Conservation (phyloP, 1,284 basidiomycete species). For the Microbotryum intermedium region DNA sequence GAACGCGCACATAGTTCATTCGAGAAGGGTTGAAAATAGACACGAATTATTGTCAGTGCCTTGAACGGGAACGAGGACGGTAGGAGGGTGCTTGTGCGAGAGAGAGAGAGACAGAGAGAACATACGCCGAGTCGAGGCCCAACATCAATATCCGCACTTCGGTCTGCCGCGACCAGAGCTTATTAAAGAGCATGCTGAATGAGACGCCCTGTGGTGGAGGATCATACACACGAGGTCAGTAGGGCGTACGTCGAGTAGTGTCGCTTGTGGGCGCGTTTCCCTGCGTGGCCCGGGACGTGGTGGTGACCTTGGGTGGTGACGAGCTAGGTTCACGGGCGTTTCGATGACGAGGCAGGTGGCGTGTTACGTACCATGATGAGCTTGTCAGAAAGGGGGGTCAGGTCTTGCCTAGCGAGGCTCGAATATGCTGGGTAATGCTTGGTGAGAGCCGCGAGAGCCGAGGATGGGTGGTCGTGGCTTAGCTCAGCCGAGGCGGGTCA, state of each 20-base stretch:
- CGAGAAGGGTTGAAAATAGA: neutral
- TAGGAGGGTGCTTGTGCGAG: too few relatives aligned
- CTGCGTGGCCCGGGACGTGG: neutral
- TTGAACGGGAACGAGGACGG: neutral
- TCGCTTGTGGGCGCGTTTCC: neutral
- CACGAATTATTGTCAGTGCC: neutral
- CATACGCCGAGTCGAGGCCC: conserved; percentile 39
- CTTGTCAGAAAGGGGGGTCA: too few relatives aligned
- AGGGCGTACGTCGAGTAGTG: neutral
- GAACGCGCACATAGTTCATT: neutral
- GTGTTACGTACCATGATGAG: too few relatives aligned
- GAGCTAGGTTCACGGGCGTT: neutral
- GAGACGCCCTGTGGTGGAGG: conserved; percentile 38
- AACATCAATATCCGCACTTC: conserved; percentile 45
- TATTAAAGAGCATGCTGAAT: conserved; percentile 42
- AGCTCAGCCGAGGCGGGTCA: too few relatives aligned
- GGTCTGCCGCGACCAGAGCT: conserved; percentile 39
- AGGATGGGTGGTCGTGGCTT: too few relatives aligned
- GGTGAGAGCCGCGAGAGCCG: too few relatives aligned
- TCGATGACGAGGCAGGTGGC: too few relatives aligned
- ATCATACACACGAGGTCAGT: neutral
- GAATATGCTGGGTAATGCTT: too few relatives aligned
- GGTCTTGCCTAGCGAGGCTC: too few relatives aligned
- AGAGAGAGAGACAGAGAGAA: neutral
- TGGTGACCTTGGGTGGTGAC: too few relatives aligned